phyloP scores from a whole-genome alignment of 2,329 filamentous ascomycete genomes.

The Monascus ruber region DNA sequence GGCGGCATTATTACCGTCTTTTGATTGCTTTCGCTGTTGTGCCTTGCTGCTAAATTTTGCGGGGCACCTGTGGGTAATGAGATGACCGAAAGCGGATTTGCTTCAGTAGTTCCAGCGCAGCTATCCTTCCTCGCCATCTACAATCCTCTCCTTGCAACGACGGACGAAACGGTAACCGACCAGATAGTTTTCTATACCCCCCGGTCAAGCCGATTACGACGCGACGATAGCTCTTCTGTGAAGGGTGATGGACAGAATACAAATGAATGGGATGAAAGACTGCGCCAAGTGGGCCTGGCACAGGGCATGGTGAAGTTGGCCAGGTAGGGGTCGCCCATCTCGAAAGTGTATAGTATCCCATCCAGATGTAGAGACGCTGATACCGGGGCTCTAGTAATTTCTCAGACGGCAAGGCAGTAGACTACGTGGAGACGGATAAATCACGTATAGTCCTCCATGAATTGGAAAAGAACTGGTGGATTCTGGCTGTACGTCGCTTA shows the following conservation, averaged over 20 bases:
- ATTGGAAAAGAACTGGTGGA: constrained; percentile 89
- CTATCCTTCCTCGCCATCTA: constrained; percentile 90
- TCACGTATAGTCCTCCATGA: constrained; percentile 74
- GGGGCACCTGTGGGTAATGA: constrained; percentile 14
- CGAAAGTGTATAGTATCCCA: too few relatives aligned
- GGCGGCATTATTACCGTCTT: too few relatives aligned
- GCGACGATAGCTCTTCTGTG: constrained; percentile 5
- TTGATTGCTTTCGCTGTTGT: constrained; percentile 1
- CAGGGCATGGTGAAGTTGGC: constrained; percentile 95
- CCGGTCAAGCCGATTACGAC: constrained; percentile 17
- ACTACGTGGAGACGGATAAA: constrained; percentile 85
- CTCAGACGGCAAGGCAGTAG: constrained; percentile 62
- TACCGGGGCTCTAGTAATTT: constrained; percentile 51
- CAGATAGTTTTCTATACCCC: constrained; percentile 94
- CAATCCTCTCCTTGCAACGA: constrained; percentile 67
- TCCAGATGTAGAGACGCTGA: constrained; percentile 9
- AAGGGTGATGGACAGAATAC: constrained; percentile 25
- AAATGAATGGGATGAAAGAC: constrained; percentile 69
- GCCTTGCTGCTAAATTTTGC: constrained; percentile 6
- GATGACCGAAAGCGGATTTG: constrained; percentile 27
- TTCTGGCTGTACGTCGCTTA: constrained; percentile 56
- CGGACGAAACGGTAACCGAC: constrained; percentile 61
- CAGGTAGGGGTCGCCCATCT: constrained; percentile 34
- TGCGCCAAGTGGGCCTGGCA: constrained; percentile 87
- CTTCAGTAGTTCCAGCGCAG: constrained; percentile 58